These are phyloP conservation scores for Cladosporium sp. DNA, from an alignment of 2,329 filamentous ascomycete genomes.

Conservation along the genomic window DNA sequence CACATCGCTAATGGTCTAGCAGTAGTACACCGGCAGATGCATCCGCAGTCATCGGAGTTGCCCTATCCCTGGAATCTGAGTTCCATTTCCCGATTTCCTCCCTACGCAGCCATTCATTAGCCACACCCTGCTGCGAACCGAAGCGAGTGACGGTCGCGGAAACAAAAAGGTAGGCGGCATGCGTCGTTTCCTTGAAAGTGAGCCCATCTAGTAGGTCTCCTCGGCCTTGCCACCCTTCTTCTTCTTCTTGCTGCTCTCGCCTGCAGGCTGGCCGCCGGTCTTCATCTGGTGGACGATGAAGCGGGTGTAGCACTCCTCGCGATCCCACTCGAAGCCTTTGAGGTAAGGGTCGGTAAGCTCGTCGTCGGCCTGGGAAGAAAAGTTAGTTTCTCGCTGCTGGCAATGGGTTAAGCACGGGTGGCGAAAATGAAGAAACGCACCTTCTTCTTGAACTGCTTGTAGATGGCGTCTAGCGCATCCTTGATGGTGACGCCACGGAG, in stretches of 20 bases:
- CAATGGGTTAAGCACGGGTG: constrained; percentile 26
- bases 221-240: constrained; percentile 36
- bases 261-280: constrained; percentile 57
- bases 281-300: constrained; percentile 84
- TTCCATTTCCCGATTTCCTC: constrained; percentile 11
- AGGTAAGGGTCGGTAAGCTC: constrained; percentile 86
- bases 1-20: constrained; percentile 15
- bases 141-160: constrained; percentile 14
- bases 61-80: not conserved
- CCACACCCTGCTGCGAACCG: not conserved
- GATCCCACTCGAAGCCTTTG: constrained; percentile 94
- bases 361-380: constrained; percentile 70
- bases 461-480: constrained; percentile 90
- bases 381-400: constrained; percentile 7
- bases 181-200: not conserved
- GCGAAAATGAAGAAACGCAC: constrained; percentile 52
- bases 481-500: constrained; percentile 95
- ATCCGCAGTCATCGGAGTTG: constrained; percentile 1
- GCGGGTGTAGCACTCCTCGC: constrained; percentile 84
- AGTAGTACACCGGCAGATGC: constrained; percentile 15
- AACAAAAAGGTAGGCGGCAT: constrained; percentile 1
- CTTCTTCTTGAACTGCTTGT: constrained; percentile 97
- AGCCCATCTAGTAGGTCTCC: constrained; percentile 21
- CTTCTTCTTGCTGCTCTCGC: constrained; percentile 66
- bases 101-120: constrained; percentile 10